A percentile compares a stretch with the other conserved stretches of the same genome.
Evolutionary conservation across 352 stramenopile genomes (phyloP).

Genomic region (Phytophthora sp.): DNA sequence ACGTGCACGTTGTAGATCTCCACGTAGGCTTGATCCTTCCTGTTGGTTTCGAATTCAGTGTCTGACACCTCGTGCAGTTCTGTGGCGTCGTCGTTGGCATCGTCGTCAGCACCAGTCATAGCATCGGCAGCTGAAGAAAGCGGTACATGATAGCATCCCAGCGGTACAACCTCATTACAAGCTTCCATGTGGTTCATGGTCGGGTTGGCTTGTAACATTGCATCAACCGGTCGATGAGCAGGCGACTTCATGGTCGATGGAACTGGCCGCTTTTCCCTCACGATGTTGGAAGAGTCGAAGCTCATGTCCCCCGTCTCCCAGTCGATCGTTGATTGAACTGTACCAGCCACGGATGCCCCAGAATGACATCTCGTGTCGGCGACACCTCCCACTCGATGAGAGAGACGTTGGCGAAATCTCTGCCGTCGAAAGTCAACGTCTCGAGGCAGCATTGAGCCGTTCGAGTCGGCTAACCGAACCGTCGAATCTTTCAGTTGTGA

Average conservation of each 20-base stretch:
- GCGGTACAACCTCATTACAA: too few species aligned
- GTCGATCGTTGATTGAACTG: constrained; percentile 10
- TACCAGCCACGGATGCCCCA: constrained; percentile 5
- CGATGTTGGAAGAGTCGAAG: too few species aligned
- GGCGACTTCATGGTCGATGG: too few species aligned
- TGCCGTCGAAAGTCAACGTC: neutral
- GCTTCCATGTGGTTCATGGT: too few species aligned
- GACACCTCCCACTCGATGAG: neutral
- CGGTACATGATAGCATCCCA: too few species aligned
- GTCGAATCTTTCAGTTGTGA: constrained; percentile 2
- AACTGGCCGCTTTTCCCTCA: too few species aligned
- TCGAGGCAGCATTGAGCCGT: neutral
- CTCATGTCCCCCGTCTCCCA: neutral
- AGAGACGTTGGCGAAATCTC: neutral
- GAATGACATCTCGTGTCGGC: constrained; percentile 11
- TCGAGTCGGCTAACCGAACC: neutral
- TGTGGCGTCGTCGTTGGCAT: too few species aligned
- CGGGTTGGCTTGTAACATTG: too few species aligned
- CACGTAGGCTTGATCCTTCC: neutral
- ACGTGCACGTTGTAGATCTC: neutral
- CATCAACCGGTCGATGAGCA: too few species aligned
- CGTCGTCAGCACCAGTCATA: too few species aligned
- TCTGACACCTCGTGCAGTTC: too few species aligned
- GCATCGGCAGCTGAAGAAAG: too few species aligned
- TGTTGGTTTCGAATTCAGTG: neutral